These are phyloP conservation scores for Botrytis byssoidea DNA, from an alignment of 2,329 filamentous ascomycete genomes.

Conservation along the genomic window DNA sequence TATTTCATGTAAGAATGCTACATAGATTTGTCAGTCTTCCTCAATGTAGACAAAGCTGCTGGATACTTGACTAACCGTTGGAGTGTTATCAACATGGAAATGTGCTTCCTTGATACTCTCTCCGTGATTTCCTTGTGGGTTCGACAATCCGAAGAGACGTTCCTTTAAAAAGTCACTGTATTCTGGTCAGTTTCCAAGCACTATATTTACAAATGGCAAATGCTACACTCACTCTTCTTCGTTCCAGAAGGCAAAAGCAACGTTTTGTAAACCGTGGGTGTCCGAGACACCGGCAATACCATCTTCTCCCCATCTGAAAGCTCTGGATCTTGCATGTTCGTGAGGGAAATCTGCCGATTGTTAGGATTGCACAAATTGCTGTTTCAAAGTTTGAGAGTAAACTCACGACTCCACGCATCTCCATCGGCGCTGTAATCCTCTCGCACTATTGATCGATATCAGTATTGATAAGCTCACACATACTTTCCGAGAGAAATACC, in stretches of 20 bases:
- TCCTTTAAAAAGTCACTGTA: slow-evolving; percentile 87
- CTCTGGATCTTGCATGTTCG: slow-evolving; percentile 82
- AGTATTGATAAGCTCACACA: slow-evolving; percentile 21
- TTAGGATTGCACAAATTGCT: slow-evolving; percentile 33
- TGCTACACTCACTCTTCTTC: slow-evolving; percentile 74
- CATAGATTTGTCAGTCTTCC: slow-evolving; percentile 24
- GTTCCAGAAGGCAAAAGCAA: slow-evolving; percentile 97
- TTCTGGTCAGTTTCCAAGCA: slow-evolving; percentile 37
- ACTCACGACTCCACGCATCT: slow-evolving; percentile 93
- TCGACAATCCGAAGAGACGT: slow-evolving; percentile 89
- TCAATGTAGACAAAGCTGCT: background rate
- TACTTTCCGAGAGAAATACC: slow-evolving; percentile 49
- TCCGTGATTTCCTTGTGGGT: slow-evolving; percentile 95
- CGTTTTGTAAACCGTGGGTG: slow-evolving; percentile 85
- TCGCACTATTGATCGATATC: slow-evolving; percentile 56
- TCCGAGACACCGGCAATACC: slow-evolving; percentile 95
- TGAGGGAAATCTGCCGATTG: slow-evolving; percentile 76
- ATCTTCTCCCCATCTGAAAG: slow-evolving; percentile 95
- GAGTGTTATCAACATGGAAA: slow-evolving; percentile 94
- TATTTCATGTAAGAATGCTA: slow-evolving; percentile 99
- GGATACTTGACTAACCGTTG: slow-evolving; percentile 42
- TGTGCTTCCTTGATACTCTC: slow-evolving; percentile 96
- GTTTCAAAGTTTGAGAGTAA: background rate
- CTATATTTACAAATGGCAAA: slow-evolving; percentile 36
- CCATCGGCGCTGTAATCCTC: slow-evolving; percentile 90